Conservation (phyloP, 441 rosid species). For the Flueggea neowawraea region DNA sequence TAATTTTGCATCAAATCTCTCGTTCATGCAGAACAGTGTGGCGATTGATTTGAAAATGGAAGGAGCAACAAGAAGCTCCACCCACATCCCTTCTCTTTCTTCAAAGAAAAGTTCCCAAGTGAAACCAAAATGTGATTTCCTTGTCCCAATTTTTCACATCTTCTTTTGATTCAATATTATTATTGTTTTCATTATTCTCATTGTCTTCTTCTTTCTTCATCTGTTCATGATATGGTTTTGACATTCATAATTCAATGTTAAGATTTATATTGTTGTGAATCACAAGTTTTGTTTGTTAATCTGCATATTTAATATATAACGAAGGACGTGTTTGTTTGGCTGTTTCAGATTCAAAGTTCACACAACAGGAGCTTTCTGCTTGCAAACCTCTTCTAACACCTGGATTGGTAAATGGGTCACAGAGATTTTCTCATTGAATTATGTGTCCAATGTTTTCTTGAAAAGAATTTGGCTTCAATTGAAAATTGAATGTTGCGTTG, state of each 20-base stretch:
- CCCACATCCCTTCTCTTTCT: not conserved
- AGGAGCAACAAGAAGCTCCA: not conserved
- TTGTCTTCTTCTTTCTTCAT: not conserved
- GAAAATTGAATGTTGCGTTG: not conserved
- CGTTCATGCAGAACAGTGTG: not conserved
- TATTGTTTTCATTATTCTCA: too few species aligned
- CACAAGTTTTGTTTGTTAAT: too few species aligned
- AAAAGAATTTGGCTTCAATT: not conserved
- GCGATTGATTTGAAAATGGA: not conserved
- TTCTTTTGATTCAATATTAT: too few species aligned
- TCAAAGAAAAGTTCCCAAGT: not conserved
- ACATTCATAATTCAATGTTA: too few species aligned
- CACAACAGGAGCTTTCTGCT: constrained; percentile 98
- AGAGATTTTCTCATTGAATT: not conserved
- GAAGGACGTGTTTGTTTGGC: not conserved
- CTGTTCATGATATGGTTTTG: not conserved
- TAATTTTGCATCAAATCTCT: not conserved
- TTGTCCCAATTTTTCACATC: not conserved
- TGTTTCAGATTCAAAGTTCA: constrained; percentile 77
- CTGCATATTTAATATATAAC: too few species aligned
- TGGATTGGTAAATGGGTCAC: constrained; percentile 53
- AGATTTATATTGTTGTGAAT: too few species aligned
- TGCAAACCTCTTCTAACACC: constrained; percentile 96
- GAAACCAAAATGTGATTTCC: not conserved
- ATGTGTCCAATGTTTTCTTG: not conserved